phyloP scores from a whole-genome alignment of 2,329 filamentous ascomycete genomes.

The Fonsecaea nubica region DNA sequence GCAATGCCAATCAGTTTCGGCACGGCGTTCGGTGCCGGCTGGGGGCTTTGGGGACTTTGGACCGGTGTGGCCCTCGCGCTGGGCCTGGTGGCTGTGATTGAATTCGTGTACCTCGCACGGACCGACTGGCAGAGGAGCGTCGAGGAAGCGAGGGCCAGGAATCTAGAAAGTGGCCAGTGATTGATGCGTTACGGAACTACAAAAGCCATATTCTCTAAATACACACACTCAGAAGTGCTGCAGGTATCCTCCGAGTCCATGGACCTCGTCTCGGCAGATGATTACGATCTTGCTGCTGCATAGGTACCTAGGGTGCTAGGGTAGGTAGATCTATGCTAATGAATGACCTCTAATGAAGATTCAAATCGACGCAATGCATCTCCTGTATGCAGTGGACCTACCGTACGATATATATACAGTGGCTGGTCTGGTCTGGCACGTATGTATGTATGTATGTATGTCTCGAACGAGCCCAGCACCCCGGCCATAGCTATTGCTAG shows the following conservation, averaged over 20 bases:
- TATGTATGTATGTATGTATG: no score
- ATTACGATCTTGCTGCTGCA: background rate
- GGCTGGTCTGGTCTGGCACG: no score
- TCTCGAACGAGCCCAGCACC: no score
- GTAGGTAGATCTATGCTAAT: no score
- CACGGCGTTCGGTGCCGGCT: conserved; percentile 76
- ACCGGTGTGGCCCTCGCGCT: conserved; percentile 76
- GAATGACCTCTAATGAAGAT: background rate
- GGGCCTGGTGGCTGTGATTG: conserved; percentile 61
- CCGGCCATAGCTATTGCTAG: no score
- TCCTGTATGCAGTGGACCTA: no score
- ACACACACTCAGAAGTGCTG: background rate
- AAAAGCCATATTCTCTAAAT: background rate
- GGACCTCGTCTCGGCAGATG: background rate
- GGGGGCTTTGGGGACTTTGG: conserved; percentile 84
- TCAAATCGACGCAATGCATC: background rate
- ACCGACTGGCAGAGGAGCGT: conserved; percentile 66
- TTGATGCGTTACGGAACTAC: background rate
- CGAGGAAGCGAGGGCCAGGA: conserved; percentile 65
- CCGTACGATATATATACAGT: no score
- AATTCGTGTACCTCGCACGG: conserved; percentile 62
- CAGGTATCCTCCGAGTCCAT: background rate
- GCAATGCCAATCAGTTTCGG: conserved; percentile 84
- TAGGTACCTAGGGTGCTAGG: background rate
- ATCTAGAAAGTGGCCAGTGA: conserved; percentile 47